These are phyloP conservation scores for Lomentospora prolificans DNA, from an alignment of 2,329 filamentous ascomycete genomes.

Conservation along the genomic window DNA sequence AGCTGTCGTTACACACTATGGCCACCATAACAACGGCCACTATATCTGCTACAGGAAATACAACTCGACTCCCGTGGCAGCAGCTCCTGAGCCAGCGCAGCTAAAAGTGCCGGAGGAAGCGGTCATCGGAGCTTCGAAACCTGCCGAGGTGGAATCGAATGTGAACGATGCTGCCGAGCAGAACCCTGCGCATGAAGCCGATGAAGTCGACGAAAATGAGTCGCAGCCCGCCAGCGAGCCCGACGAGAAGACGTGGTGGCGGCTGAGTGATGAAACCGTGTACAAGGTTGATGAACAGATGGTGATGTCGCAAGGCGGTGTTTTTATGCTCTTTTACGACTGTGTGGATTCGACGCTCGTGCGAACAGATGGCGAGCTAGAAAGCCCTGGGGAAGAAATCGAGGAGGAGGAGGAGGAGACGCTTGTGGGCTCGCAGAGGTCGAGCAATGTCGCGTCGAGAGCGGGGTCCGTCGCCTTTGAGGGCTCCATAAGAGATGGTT, in stretches of 20 bases:
- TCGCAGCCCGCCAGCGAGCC: conserved; percentile 13
- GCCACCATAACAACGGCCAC: conserved; percentile 88
- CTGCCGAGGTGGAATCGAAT: conserved; percentile 6
- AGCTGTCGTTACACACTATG: conserved; percentile 81
- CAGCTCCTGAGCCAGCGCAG: conserved; percentile 6
- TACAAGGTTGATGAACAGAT: conserved; percentile 60
- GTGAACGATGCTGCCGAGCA: conserved; percentile 8
- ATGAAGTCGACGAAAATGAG: conserved; percentile 10
- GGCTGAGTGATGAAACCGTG: conserved; percentile 83
- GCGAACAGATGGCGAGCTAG: conserved; percentile 21
- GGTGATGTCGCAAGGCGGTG: conserved; percentile 67
- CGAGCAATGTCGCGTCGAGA: not conserved
- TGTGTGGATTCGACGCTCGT: conserved; percentile 47
- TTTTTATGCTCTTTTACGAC: conserved; percentile 98
- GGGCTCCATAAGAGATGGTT: not conserved
- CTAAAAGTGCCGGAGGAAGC: not conserved
- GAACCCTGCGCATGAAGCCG: conserved; percentile 10
- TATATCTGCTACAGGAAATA: conserved; percentile 85
- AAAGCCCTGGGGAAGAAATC: not conserved
- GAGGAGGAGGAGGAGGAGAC: not conserved
- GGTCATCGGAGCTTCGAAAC: not conserved
- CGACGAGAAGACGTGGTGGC: conserved; percentile 63
- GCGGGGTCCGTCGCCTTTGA: not conserved
- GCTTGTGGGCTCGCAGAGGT: not conserved
- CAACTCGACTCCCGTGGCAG: conserved; percentile 21